phyloP scores from a whole-genome alignment of 1,139 yeast genomes.

The Yamadazyma taylorii region DNA sequence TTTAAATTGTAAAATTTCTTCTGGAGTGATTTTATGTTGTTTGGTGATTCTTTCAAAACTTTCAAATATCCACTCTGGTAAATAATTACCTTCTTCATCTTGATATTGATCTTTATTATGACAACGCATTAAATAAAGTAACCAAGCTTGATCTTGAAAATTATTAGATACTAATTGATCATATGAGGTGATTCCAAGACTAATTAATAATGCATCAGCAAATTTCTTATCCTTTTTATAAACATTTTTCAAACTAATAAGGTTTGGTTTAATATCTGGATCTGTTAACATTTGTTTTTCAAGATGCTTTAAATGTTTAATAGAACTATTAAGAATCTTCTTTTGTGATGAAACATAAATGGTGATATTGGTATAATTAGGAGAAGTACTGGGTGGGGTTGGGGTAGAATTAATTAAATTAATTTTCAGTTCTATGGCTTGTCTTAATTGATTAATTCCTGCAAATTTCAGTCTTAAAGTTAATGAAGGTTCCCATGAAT shows the following conservation, averaged over 20 bases:
- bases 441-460: conserved; percentile 56
- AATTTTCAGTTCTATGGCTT: conserved; percentile 51
- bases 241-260: conserved; percentile 54
- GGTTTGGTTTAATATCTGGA: conserved; percentile 37
- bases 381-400: conserved; percentile 9
- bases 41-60: conserved; percentile 42
- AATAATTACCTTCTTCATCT: conserved; percentile 29
- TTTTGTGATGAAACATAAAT: conserved; percentile 46
- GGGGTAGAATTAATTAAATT: conserved; percentile 25
- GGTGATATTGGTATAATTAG: conserved; percentile 27
- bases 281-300: conserved; percentile 52
- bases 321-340: conserved; percentile 41
- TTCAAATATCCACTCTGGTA: conserved; percentile 54
- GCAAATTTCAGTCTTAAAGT: conserved; percentile 57
- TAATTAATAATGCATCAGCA: conserved; percentile 53
- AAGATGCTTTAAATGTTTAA: conserved; percentile 46
- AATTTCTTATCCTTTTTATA: conserved; percentile 56
- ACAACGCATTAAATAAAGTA: conserved; percentile 63
- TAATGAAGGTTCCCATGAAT: conserved; percentile 39
- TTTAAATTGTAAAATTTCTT: conserved; percentile 56
- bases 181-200: conserved; percentile 57
- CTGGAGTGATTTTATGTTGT: conserved; percentile 32
- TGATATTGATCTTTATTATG: conserved; percentile 46
- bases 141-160: conserved; percentile 58
- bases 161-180: conserved; percentile 49